A percentile compares a stretch with the other conserved stretches of the same genome.
Conservation (phyloP, 345 rosid genomes). For the Eucalyptus leucophloia region DNA sequence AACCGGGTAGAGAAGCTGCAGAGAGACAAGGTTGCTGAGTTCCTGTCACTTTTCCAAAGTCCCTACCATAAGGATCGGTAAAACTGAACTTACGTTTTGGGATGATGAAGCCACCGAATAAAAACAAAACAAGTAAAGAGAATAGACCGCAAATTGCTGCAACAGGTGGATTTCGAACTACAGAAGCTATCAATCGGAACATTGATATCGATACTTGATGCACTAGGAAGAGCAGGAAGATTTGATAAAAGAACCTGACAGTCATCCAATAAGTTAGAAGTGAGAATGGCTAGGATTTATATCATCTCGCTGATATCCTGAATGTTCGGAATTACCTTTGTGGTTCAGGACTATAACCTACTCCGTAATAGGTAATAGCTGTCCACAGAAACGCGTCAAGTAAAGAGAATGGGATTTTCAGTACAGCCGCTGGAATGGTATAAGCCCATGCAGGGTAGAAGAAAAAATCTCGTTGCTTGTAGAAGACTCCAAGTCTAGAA, state of each 20-base stretch:
- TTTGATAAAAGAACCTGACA: slow-evolving; percentile 31
- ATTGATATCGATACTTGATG: slow-evolving; percentile 31
- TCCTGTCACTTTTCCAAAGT: not conserved
- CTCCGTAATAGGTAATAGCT: slow-evolving; percentile 35
- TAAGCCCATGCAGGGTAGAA: slow-evolving; percentile 47
- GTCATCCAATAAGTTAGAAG: not conserved
- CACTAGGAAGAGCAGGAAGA: slow-evolving; percentile 27
- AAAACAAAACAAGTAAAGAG: not conserved
- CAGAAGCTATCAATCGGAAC: slow-evolving; percentile 31
- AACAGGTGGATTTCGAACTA: slow-evolving; percentile 11
- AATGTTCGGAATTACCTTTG: slow-evolving; percentile 8
- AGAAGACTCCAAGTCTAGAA: slow-evolving; percentile 26
- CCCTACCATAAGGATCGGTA: not conserved
- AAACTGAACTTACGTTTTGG: slow-evolving; percentile 7
- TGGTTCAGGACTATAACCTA: slow-evolving; percentile 41
- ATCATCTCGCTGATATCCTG: not conserved
- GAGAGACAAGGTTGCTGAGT: not conserved
- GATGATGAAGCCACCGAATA: slow-evolving; percentile 37
- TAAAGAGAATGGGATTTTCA: slow-evolving; percentile 38
- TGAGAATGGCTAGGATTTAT: not conserved
- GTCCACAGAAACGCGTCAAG: slow-evolving; percentile 34
- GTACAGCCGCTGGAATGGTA: slow-evolving; percentile 18
- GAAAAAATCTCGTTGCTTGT: slow-evolving; percentile 31
- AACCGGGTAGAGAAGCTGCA: slow-evolving; percentile 34
- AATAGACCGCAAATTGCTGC: slow-evolving; percentile 7